These are phyloP conservation scores for Colletotrichum salicis DNA, from an alignment of 2,329 filamentous ascomycete species.

Conservation along the genomic window DNA sequence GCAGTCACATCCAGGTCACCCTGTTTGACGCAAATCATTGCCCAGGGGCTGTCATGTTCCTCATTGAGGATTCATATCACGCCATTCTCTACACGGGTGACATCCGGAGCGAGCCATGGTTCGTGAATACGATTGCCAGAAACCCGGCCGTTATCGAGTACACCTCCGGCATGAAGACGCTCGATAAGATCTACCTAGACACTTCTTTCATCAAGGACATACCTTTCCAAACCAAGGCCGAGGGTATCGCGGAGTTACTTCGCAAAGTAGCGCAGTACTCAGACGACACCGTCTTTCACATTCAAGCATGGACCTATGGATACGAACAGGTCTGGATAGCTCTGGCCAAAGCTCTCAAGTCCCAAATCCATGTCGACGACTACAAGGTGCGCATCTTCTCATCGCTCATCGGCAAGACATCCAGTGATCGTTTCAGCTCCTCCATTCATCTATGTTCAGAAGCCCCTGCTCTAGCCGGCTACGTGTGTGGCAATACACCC, in stretches of 20 bases:
- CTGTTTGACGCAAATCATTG: conserved; percentile 94
- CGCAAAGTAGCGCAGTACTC: conserved; percentile 76
- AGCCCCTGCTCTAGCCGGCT: conserved; percentile 77
- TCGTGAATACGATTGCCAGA: conserved; percentile 77
- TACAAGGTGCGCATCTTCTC: conserved; percentile 82
- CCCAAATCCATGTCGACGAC: conserved; percentile 81
- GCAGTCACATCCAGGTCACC: conserved; percentile 79
- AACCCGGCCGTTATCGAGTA: conserved; percentile 83
- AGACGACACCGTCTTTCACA: conserved; percentile 79
- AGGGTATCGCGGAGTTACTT: conserved; percentile 80
- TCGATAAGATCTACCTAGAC: conserved; percentile 90
- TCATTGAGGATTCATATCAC: conserved; percentile 79
- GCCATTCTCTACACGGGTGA: conserved; percentile 91
- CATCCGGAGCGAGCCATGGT: conserved; percentile 87
- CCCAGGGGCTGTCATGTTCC: conserved; percentile 89
- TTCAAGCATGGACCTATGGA: conserved; percentile 88
- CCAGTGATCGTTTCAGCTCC: conserved; percentile 50
- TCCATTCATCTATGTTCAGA: conserved; percentile 63
- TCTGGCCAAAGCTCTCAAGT: conserved; percentile 75
- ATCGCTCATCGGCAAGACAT: conserved; percentile 62
- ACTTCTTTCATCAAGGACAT: conserved; percentile 74
- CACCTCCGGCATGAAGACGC: conserved; percentile 68
- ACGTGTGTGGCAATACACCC: conserved; percentile 76
- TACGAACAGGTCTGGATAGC: conserved; percentile 95
- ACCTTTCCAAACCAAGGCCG: conserved; percentile 70